Evolutionary conservation across 2,329 filamentous ascomycete genomes (phyloP).

Genomic region (Aphanoascus verrucosus): DNA sequence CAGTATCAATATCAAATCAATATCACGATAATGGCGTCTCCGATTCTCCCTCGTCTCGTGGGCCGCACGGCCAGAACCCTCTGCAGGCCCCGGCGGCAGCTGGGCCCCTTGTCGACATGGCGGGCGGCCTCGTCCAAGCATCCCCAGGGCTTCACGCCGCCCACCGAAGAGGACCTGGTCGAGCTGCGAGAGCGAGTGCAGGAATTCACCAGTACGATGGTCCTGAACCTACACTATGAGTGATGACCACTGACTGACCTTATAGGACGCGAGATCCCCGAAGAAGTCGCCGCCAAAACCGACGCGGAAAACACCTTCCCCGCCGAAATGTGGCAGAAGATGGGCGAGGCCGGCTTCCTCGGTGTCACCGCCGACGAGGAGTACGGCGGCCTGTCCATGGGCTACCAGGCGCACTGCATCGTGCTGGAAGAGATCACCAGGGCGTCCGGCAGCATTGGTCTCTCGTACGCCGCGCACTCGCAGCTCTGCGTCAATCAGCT

Average conservation of each 20-base stretch:
- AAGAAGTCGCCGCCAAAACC: slow-evolving; percentile 69
- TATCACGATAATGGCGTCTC: slow-evolving; percentile 31
- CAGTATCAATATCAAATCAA: neutral
- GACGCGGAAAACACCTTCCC: slow-evolving; percentile 84
- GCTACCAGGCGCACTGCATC: slow-evolving; percentile 91
- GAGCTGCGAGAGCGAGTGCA: slow-evolving; percentile 76
- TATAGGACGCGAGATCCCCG: slow-evolving; percentile 69
- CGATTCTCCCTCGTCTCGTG: slow-evolving; percentile 26
- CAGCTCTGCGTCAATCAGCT: slow-evolving; percentile 96
- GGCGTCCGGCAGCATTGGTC: slow-evolving; percentile 61
- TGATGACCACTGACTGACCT: neutral
- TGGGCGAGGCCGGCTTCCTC: slow-evolving; percentile 82
- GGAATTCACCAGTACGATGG: slow-evolving; percentile 60
- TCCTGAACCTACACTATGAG: too few species aligned
- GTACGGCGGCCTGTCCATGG: slow-evolving; percentile 79
- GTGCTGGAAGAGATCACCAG: slow-evolving; percentile 92
- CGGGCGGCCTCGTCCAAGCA: slow-evolving; percentile 56
- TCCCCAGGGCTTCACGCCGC: slow-evolving; percentile 53
- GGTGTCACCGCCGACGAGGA: slow-evolving; percentile 90
- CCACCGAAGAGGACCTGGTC: slow-evolving; percentile 59
- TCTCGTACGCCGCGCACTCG: slow-evolving; percentile 91
- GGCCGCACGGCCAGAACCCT: slow-evolving; percentile 24
- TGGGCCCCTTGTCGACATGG: slow-evolving; percentile 24
- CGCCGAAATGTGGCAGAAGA: slow-evolving; percentile 80
- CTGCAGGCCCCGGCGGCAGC: slow-evolving; percentile 20